phyloP scores from a whole-genome alignment of 495 filamentous ascomycete species.

The Tuber microsphaerosporum region DNA sequence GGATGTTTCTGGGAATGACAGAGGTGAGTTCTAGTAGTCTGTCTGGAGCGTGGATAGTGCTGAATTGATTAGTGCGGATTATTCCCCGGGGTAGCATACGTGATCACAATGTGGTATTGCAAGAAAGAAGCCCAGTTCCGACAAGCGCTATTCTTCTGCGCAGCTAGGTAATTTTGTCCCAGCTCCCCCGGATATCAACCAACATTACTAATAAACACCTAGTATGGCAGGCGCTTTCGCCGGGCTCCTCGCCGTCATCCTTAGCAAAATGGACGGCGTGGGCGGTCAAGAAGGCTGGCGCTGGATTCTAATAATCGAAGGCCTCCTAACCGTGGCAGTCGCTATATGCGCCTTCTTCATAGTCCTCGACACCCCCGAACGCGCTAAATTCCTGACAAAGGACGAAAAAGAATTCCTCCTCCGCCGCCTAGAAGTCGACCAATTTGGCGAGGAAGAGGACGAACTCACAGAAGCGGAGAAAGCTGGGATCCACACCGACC shows the following conservation, averaged over 20 bases:
- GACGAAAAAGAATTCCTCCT: constrained; percentile 48
- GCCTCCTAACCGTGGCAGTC: constrained; percentile 48
- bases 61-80: constrained; percentile 46
- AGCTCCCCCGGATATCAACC: not conserved
- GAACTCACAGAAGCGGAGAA: constrained; percentile 22
- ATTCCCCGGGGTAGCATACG: constrained; percentile 68
- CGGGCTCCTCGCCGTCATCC: constrained; percentile 57
- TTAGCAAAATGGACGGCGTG: constrained; percentile 61
- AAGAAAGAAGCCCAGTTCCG: constrained; percentile 59
- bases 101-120: constrained; percentile 69
- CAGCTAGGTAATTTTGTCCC: constrained; percentile 20
- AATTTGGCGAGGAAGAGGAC: constrained; percentile 35
- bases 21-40: constrained; percentile 46
- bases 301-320: constrained; percentile 68
- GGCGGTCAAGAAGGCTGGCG: constrained; percentile 61
- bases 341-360: constrained; percentile 49
- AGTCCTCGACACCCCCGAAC: constrained; percentile 55
- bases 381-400: constrained; percentile 47
- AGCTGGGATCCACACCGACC: constrained; percentile 48
- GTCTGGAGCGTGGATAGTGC: not conserved
- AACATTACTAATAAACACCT: constrained; percentile 39
- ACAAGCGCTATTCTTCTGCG: constrained; percentile 46
- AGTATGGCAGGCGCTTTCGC: constrained; percentile 61
- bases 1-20: constrained; percentile 60
- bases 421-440: constrained; percentile 46